phyloP scores from a whole-genome alignment of 2,329 filamentous ascomycete genomes.

The Cryphonectria nitschkei region DNA sequence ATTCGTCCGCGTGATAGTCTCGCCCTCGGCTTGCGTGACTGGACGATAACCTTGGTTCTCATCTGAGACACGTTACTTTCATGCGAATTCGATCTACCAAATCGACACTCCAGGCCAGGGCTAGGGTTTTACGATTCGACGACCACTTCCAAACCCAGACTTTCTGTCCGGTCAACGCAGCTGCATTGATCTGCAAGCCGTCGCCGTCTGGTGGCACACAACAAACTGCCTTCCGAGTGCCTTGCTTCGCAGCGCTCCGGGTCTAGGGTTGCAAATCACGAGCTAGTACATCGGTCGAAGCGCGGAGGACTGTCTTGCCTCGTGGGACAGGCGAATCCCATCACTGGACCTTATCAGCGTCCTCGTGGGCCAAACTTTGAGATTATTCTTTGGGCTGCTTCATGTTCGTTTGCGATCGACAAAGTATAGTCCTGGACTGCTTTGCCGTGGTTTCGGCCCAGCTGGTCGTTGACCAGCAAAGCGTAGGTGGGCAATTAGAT shows the following conservation, averaged over 20 bases:
- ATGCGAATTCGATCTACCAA: constrained; percentile 7
- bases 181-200: constrained; percentile 8
- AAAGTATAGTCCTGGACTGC: constrained; percentile 9
- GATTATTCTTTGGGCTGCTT: constrained; percentile 27
- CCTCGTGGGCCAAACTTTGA: not conserved
- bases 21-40: not conserved
- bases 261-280: constrained; percentile 14
- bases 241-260: constrained; percentile 10
- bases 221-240: not conserved
- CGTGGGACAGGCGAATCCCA: constrained; percentile 28
- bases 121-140: constrained; percentile 15
- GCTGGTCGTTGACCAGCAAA: constrained; percentile 13
- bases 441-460: constrained; percentile 24
- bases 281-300: constrained; percentile 23
- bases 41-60: not conserved
- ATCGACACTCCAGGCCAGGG: constrained; percentile 9
- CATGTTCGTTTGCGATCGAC: constrained; percentile 33
- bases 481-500: constrained; percentile 19
- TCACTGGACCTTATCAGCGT: constrained; percentile 30
- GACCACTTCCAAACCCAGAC: not conserved
- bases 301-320: constrained; percentile 12
- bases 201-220: constrained; percentile 10
- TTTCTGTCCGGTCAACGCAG: constrained; percentile 1
- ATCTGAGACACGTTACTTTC: constrained; percentile 19
- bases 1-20: constrained; percentile 15